Percentiles rank a stretch among this genome's conserved stretches.
Evolutionary conservation across 768 basidiomycete species (phyloP).

Genomic region (Russula sp.): DNA sequence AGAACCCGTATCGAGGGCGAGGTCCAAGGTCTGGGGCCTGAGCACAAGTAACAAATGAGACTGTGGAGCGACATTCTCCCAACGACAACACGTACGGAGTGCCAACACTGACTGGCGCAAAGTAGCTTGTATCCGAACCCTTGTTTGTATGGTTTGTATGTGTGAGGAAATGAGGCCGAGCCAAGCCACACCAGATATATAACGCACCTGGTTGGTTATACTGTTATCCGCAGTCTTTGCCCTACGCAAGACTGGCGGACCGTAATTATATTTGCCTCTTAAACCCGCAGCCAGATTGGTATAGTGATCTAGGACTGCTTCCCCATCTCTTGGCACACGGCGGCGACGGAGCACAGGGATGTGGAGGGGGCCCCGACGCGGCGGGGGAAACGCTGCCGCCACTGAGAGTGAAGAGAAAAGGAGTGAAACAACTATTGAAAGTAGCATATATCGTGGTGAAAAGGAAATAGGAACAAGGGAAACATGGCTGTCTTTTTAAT

Average conservation of each 20-base stretch:
- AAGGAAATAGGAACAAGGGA: no score
- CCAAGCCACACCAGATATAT: not conserved
- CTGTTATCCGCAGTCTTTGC: conserved; percentile 34
- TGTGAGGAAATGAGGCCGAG: not conserved
- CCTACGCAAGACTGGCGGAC: conserved; percentile 30
- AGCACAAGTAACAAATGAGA: not conserved
- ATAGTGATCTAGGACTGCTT: not conserved
- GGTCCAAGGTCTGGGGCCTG: conserved; percentile 62
- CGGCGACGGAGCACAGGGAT: conserved; percentile 41
- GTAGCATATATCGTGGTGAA: conserved; percentile 3
- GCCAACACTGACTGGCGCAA: conserved; percentile 48
- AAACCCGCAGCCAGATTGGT: not conserved
- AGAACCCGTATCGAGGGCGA: conserved; percentile 89
- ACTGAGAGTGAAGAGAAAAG: conserved; percentile 29
- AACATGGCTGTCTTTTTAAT: not conserved
- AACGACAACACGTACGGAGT: conserved; percentile 37
- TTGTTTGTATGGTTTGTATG: conserved; percentile 25
- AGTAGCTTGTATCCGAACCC: conserved; percentile 53
- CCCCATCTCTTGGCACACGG: not conserved
- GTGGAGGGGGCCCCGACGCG: conserved; percentile 34
- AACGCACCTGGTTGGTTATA: conserved; percentile 48
- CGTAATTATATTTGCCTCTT: conserved; percentile 42
- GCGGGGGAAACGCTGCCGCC: conserved; percentile 27
- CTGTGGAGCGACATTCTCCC: no score
- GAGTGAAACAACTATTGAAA: conserved; percentile 26